A percentile compares a stretch with the other conserved stretches of the same genome.
phyloP scores from a whole-genome alignment of 805 yeast genomes.

The Gaillardinia entomophila region DNA sequence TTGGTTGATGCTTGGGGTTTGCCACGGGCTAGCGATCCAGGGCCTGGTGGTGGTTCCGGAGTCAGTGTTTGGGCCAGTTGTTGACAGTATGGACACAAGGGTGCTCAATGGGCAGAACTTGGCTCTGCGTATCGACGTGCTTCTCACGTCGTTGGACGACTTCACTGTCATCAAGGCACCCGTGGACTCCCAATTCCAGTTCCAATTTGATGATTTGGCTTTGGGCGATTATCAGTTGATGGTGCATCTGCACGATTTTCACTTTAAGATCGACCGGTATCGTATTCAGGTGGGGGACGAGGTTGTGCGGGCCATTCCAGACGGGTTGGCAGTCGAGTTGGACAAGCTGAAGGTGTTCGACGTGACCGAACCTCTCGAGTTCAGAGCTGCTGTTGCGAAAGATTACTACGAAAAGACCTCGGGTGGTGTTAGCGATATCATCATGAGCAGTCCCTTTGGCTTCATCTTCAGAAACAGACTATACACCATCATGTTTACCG shows the following conservation, averaged over 20 bases:
- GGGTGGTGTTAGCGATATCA: slow-evolving; percentile 24
- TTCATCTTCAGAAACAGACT: slow-evolving; percentile 29
- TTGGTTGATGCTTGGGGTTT: no score
- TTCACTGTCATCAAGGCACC: slow-evolving; percentile 5
- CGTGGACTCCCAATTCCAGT: slow-evolving; percentile 20
- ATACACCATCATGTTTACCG: slow-evolving; percentile 29
- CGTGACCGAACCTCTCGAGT: no score
- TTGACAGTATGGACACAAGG: no score
- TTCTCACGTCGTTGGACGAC: slow-evolving; percentile 8
- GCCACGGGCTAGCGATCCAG: no score
- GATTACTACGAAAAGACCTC: slow-evolving; percentile 29
- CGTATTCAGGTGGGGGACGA: slow-evolving; percentile 18
- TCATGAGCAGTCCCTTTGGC: slow-evolving; percentile 37
- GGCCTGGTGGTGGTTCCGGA: no score
- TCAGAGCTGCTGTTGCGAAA: slow-evolving; percentile 9
- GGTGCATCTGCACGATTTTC: slow-evolving; percentile 32
- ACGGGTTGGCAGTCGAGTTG: no score
- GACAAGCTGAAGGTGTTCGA: no score
- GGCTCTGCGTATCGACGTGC: slow-evolving; percentile 24
- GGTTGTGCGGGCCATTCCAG: no score
- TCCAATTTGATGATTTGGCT: slow-evolving; percentile 15
- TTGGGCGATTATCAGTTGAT: slow-evolving; percentile 30
- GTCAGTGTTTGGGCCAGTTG: no score
- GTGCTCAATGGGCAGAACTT: slow-evolving; percentile 33
- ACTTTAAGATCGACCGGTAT: slow-evolving; percentile 18